phyloP scores from a whole-genome alignment of 176 grass and related monocot species.

The Cenchrus americanus region DNA sequence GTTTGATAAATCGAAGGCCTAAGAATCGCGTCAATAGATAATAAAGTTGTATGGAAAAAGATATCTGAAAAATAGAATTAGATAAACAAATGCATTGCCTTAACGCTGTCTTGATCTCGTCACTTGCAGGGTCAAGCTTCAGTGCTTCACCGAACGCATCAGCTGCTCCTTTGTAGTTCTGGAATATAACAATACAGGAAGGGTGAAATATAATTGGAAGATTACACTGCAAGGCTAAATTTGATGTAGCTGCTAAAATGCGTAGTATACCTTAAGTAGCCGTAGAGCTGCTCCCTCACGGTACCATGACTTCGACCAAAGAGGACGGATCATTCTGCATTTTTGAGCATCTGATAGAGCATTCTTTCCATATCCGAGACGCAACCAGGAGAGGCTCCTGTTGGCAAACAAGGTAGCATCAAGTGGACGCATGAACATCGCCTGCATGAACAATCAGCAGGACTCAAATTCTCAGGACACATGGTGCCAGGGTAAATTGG shows the following conservation, averaged over 20 bases:
- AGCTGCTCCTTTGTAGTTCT: not conserved
- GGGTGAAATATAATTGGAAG: not conserved
- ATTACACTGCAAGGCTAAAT: not conserved
- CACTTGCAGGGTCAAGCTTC: not conserved
- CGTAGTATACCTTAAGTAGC: not conserved
- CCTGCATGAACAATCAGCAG: slow-evolving; percentile 9
- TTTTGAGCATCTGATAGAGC: slow-evolving; percentile 19
- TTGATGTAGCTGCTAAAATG: not conserved
- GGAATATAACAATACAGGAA: not conserved
- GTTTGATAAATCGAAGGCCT: not conserved
- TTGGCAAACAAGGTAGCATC: slow-evolving; percentile 34
- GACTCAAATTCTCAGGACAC: not conserved
- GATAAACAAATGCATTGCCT: not conserved
- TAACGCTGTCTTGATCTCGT: slow-evolving; percentile 11
- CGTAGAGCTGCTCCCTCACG: not conserved
- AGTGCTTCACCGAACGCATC: not conserved
- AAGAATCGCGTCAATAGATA: not conserved
- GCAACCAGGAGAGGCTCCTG: slow-evolving; percentile 16
- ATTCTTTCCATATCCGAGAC: not conserved
- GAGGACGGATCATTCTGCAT: slow-evolving; percentile 11
- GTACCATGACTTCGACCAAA: slow-evolving; percentile 22
- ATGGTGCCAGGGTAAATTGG: not conserved
- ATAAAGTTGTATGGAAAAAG: not conserved
- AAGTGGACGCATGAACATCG: not conserved
- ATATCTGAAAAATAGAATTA: not conserved